A percentile compares a stretch with the other conserved stretches of the same genome.
phyloP scores from a whole-genome alignment of 2,329 filamentous ascomycete genomes.

The Alternaria novae-zelandiae region DNA sequence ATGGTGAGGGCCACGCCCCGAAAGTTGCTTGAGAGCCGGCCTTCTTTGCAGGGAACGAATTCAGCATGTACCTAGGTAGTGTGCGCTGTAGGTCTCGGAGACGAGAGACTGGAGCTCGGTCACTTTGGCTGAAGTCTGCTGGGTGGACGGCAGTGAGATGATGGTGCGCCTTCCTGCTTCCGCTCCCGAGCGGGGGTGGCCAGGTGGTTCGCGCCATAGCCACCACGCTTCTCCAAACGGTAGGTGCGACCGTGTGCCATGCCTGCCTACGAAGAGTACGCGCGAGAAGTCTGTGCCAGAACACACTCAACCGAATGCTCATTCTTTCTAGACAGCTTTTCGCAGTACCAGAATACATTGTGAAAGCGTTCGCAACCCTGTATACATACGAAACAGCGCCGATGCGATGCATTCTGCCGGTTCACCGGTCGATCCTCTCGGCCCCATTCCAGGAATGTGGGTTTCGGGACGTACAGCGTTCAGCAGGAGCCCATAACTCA shows the following conservation, averaged over 20 bases:
- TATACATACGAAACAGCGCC: neutral
- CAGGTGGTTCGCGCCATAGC: neutral
- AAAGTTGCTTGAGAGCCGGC: neutral
- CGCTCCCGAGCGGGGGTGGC: neutral
- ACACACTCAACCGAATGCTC: neutral
- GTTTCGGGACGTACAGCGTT: neutral
- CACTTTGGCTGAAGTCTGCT: neutral
- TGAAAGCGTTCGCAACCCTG: neutral
- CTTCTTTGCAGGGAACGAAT: neutral
- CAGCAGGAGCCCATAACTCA: neutral
- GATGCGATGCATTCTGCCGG: neutral
- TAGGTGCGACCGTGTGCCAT: neutral
- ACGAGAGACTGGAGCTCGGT: neutral
- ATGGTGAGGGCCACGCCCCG: neutral
- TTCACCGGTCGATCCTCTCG: neutral
- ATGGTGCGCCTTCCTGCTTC: neutral
- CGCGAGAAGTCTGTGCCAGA: neutral
- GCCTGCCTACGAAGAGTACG: neutral
- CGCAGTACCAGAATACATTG: neutral
- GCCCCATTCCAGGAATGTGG: neutral
- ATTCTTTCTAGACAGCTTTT: neutral
- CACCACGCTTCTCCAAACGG: neutral
- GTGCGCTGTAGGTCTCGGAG: neutral
- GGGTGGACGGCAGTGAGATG: neutral
- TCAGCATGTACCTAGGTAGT: neutral